Percentiles rank a stretch among this genome's conserved stretches.
Evolutionary conservation across 306 rosid genomes (phyloP).

Genomic region (Amphicarpaea edgeworthii): DNA sequence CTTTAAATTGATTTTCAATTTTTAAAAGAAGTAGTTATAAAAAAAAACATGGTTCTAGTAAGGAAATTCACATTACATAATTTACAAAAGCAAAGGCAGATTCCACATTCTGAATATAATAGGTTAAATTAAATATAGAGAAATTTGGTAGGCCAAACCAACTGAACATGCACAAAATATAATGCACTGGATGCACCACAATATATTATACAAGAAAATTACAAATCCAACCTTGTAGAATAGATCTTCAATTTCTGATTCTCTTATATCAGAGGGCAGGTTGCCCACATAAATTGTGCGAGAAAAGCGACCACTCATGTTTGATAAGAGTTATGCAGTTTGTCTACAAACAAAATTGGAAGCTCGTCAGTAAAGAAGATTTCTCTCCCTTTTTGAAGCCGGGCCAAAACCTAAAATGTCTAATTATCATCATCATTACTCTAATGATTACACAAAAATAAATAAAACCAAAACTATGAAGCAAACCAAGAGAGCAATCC

Average conservation of each 20-base stretch:
- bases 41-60: not conserved
- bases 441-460: slow-evolving; percentile 63
- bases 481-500: slow-evolving; percentile 99
- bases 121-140: not conserved
- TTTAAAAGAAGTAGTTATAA: not conserved
- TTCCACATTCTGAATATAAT: not conserved
- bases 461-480: slow-evolving; percentile 89
- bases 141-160: not conserved
- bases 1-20: not conserved
- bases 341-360: slow-evolving; percentile 59
- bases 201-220: not conserved
- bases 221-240: slow-evolving; percentile 77
- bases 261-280: slow-evolving; percentile 92
- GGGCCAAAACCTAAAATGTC: slow-evolving; percentile 47
- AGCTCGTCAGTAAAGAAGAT: slow-evolving; percentile 41
- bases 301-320: slow-evolving; percentile 98
- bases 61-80: slow-evolving; percentile 17
- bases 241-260: slow-evolving; percentile 89
- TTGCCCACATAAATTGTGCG: slow-evolving; percentile 99
- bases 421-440: slow-evolving; percentile 56
- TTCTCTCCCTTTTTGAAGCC: slow-evolving; percentile 38
- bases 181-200: slow-evolving; percentile 6
- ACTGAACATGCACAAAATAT: slow-evolving; percentile 8
- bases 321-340: slow-evolving; percentile 46
- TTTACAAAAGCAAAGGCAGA: not conserved